A percentile compares a stretch with the other conserved stretches of the same genome.
These are phyloP conservation scores for Orbilia oligospora DNA, from an alignment of 2,329 filamentous ascomycete species.

Conservation along the genomic window DNA sequence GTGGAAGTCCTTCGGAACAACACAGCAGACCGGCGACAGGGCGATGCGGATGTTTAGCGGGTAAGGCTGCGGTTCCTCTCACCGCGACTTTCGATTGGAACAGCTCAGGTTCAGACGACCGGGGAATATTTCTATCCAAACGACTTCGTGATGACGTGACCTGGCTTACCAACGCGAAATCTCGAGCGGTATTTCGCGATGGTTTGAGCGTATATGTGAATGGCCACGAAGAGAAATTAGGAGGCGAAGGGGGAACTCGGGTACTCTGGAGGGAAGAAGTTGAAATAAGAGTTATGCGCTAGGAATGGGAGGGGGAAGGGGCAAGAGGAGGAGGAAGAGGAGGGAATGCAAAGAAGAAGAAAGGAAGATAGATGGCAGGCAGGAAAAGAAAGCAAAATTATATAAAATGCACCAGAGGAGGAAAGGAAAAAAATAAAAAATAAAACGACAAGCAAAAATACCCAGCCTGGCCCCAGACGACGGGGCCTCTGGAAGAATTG, in stretches of 20 bases:
- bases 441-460: slow-evolving; percentile 59
- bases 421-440: slow-evolving; percentile 55
- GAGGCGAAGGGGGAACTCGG: slow-evolving; percentile 32
- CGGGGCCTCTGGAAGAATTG: slow-evolving; percentile 59
- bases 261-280: slow-evolving; percentile 38
- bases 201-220: slow-evolving; percentile 24
- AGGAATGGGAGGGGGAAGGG: slow-evolving; percentile 46
- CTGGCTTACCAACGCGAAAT: slow-evolving; percentile 49
- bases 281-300: slow-evolving; percentile 54
- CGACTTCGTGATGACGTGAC: slow-evolving; percentile 59
- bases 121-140: slow-evolving; percentile 41
- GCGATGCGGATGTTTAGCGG: slow-evolving; percentile 59
- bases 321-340: slow-evolving; percentile 34
- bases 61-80: slow-evolving; percentile 56
- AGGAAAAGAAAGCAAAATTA: slow-evolving; percentile 62
- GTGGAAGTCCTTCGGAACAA: slow-evolving; percentile 39
- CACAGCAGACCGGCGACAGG: slow-evolving; percentile 45
- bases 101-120: slow-evolving; percentile 46
- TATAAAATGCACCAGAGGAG: slow-evolving; percentile 54
- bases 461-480: slow-evolving; percentile 61
- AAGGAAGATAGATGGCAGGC: slow-evolving; percentile 59
- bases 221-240: slow-evolving; percentile 25
- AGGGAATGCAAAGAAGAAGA: slow-evolving; percentile 52
- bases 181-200: slow-evolving; percentile 52
- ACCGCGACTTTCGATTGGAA: slow-evolving; percentile 60